phyloP scores from a whole-genome alignment of 2,329 filamentous ascomycete species.

The Hypoxylon sp. region DNA sequence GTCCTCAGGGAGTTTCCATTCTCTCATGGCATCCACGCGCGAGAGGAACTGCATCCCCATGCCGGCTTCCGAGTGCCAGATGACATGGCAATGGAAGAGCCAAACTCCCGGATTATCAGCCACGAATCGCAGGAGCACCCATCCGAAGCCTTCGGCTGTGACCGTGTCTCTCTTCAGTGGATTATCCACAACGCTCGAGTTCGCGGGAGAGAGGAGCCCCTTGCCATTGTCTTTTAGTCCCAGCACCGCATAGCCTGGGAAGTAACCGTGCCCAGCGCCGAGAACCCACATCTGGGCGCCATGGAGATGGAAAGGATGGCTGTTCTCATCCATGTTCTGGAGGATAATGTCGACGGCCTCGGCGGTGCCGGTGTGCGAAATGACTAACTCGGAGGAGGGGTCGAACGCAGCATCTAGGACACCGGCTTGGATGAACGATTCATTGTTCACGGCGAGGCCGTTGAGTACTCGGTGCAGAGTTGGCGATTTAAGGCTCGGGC shows the following conservation, averaged over 20 bases:
- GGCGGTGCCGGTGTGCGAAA: constrained; percentile 62
- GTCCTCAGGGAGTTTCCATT: constrained; percentile 59
- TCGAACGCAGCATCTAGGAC: constrained; percentile 64
- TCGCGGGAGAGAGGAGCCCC: constrained; percentile 53
- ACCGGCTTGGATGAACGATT: constrained; percentile 63
- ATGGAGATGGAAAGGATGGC: constrained; percentile 76
- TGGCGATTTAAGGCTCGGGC: constrained; percentile 61
- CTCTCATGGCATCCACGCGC: constrained; percentile 59
- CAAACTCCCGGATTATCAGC: constrained; percentile 64
- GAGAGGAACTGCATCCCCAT: constrained; percentile 60
- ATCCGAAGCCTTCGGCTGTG: constrained; percentile 62
- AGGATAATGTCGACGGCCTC: constrained; percentile 70
- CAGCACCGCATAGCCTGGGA: constrained; percentile 58
- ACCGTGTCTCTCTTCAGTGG: constrained; percentile 62
- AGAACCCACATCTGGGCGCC: constrained; percentile 70
- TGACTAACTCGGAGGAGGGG: constrained; percentile 61
- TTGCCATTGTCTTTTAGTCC: constrained; percentile 51
- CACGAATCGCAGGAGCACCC: constrained; percentile 62
- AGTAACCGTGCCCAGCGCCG: constrained; percentile 73
- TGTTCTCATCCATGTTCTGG: constrained; percentile 72
- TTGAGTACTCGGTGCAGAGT: constrained; percentile 64
- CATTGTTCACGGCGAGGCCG: constrained; percentile 58
- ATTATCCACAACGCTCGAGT: constrained; percentile 53
- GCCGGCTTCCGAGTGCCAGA: constrained; percentile 56
- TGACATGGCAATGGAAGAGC: constrained; percentile 57